Evolutionary conservation across 768 basidiomycete genomes (phyloP), one percentile per base, ranked within the genome.

Genomic region (Gymnopilus dilepis): DNA sequence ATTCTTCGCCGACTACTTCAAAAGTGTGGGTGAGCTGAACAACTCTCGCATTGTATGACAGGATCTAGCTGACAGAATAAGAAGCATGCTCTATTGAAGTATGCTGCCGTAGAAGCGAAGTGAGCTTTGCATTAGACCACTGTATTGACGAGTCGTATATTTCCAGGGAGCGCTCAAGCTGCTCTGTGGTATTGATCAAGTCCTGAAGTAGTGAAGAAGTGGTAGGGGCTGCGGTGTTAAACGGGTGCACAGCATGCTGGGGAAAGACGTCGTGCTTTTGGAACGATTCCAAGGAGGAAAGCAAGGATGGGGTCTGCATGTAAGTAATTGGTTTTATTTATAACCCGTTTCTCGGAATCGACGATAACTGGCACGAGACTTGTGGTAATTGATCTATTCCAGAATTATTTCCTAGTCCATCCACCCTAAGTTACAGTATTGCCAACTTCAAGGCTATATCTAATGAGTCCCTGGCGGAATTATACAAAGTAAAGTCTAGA

Each of bases 31-130:
- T 63, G 43, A 66, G 61, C 56, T 41, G 40, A 33, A 40, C 21
- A 57, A 52, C 43, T 50, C 56, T 15, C 34, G 24, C 21, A 38
- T 7, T 12, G 51, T 51, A 54, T 53, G 58, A 61, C 65, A 48
- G 63, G 40, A 62, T 48, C 55, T 52, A 58, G 62, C 82, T 80
- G 72, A 88, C 87, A 63, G 78, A 73, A 64, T 84, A 77, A 24
- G 86, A 74, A n/a, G 84, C 74, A 63, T 84, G 78, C 21, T 81
- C 79, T 13, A 86, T 81, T 15, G 73, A 66, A 0, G 87, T 80
- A 62, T 87, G 83, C 69, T 92, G 88, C 28, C 88, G 84, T 67
- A 91, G 77, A 24, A 86, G 78, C 15, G 90, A 90, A 33, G 89
- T 78, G 6, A 91, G 79, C 66, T 91, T 92, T 13, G 87, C 81